Base-by-base conservation (phyloP, 1,284 basidiomycete genomes). In the Cutaneotrichosporon sp. region DNA sequence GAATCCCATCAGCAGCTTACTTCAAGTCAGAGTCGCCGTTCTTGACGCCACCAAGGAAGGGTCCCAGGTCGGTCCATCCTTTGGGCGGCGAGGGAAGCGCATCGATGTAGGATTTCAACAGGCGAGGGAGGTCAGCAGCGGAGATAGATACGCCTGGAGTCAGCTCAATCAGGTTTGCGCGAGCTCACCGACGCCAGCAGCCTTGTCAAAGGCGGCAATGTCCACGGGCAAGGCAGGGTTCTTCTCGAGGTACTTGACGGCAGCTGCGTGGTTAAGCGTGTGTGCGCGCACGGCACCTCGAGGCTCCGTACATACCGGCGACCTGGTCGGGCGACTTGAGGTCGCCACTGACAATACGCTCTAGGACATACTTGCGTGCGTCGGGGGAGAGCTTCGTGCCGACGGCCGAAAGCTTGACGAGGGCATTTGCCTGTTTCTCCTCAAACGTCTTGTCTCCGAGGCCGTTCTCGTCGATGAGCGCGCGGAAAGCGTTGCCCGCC, bases 241-340 rank as follows among this genome's bases (percentile, higher is more conserved):
- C 0, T 79, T 67, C 63, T 87, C 85, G 22, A 88, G 67, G 70
- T 86, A 94, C 72, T 87, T 91, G 36, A 84, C 78, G 22, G 90
- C 88, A 65, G 85, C 91, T 91, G 54, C 5, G 30, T 17, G 14
- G 17, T 15, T 15, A 18, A 52, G 30, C 33, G 5, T 34, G 36
- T 40, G 13, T n/a, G n/a, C n/a, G n/a, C n/a, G n/a, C n/a, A n/a
- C n/a, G 44, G 18, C 18, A 15, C 4, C 15, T 2, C 26, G 23
- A n/a, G n/a, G 39, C 30, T 14, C n/a, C 9, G 8, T 22, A 74
- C 83, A 61, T 65, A 90, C 90, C 91, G 52, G 83, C 80, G 35
- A 96, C 83, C 77, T 97, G 93, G 69, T 97, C 94, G 7, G 84
- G 81, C 37, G 82, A 83, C 77, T 86, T 88, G 56, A 98, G 73